Evolutionary conservation across 768 basidiomycete genomes (phyloP).

Genomic region (Megacollybia marginata): DNA sequence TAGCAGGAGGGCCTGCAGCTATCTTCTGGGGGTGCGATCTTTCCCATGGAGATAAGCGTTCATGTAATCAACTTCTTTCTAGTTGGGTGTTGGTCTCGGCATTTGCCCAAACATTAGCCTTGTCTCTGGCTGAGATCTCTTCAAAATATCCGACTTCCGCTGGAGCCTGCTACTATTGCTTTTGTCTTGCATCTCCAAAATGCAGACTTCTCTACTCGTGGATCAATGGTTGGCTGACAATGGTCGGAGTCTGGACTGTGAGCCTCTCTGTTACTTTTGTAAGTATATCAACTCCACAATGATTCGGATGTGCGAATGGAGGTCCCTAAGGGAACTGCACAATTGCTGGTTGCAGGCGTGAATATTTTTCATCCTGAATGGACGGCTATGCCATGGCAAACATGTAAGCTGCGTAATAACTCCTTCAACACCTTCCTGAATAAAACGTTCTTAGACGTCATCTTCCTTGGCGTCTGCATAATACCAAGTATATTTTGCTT

Average conservation of each 20-base stretch:
- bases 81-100: conserved; percentile 48
- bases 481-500: conserved; percentile 44
- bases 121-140: conserved; percentile 52
- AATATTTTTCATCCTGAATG: conserved; percentile 53
- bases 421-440: background rate
- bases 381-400: conserved; percentile 53
- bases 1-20: conserved; percentile 46
- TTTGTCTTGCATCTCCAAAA: conserved; percentile 46
- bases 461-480: conserved; percentile 47
- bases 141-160: conserved; percentile 57
- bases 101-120: conserved; percentile 38
- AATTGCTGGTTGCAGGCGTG: conserved; percentile 51
- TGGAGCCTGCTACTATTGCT: conserved; percentile 63
- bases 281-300: conserved; percentile 5
- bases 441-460: conserved; percentile 30
- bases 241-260: conserved; percentile 65
- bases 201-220: conserved; percentile 48
- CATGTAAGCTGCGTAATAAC: conserved; percentile 28
- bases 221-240: conserved; percentile 64
- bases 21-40: conserved; percentile 49
- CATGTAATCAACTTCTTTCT: background rate
- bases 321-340: conserved; percentile 40
- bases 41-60: too few relatives aligned
- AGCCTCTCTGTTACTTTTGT: conserved; percentile 63
- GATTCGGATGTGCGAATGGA: background rate